Base-by-base conservation (phyloP, 352 stramenopile species). In the Globisporangium perplexum region DNA sequence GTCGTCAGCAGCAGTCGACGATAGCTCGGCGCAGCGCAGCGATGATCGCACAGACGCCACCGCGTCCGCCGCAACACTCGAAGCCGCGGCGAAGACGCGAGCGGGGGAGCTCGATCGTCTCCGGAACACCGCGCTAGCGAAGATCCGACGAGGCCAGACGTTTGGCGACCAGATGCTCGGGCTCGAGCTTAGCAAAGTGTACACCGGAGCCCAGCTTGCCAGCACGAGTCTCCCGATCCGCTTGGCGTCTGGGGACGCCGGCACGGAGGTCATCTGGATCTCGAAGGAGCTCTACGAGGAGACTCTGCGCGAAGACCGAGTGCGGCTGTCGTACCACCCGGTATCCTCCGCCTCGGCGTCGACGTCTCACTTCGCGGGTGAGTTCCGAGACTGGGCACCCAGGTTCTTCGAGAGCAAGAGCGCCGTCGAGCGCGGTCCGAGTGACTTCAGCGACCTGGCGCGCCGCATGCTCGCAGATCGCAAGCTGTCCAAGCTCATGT, bases 111-210 rank as follows among this genome's bases (percentile, higher is more conserved):
- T 65, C 3, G 24, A 18, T 10, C 47, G 28, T 7, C 47, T 61
- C 12, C 53, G 26, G 4, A 60, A 53, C 33, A 51, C 39, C 2
- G 54, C 60, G 7, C 20, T 86, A 0, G 68, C 50, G 5, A 66
- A 62, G 0, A 52, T 88, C 5, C 51, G 55, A 4, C 55, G 68
- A 26, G 77, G 72, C 3, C 77, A 84, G 30, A 69, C 68, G 0
- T 71, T 86, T 23, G 77, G 77, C 7, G 74, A 86, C 47, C 77
- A 88, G 57, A 69, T 65, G 35, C 23, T 86, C n/a, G 70, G 68
- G 0, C 74, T 88, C 17, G 65, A 54, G 1, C 68, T 79, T 15
- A 38, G 68, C 36, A 57, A 64, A 47, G 22, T 56, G 31, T 52
- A 67, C 30, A 1, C 23, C 41, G 38, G 42, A 4, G 46, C 46